Base-by-base conservation (phyloP, 345 rosid genomes). In the Aegle marmelos region DNA sequence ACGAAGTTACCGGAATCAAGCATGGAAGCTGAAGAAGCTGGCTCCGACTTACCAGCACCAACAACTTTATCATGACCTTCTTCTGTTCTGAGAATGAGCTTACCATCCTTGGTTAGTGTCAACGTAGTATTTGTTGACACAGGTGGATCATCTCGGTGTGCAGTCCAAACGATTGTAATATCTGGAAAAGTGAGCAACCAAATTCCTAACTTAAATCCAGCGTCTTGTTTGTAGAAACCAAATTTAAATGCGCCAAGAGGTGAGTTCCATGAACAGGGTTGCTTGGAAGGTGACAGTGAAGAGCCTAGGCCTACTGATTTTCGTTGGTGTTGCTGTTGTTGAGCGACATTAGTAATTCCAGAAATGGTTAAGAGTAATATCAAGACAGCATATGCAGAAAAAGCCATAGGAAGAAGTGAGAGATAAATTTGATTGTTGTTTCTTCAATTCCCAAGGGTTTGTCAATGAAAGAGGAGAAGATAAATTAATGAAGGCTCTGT, bases 1-100 rank as follows among this genome's bases (percentile, higher is more conserved):
- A 86, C 85, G 4, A 86, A 81, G 34, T 86, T 83, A 21, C 85
- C 87, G 0, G 78, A 74, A 75, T 84, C 82, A 5, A 81, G 84
- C 84, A 84, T 78, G 60, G 82, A 82, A 68, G 85, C 89, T 39
- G 70, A 86, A 21, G 63, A 77, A 2, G 79, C 75, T 0, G 72
- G 45, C 14, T 39, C 45, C 45, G 45, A 9, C 2, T 39, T 39
- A 39, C 2, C 14, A 68, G 28, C 11, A 13, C 76, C 75, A 30
- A 82, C 27, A 1, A 4, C 4, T n/a, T 22, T 79, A 64, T 22
- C 54, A 54, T 50, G n/a, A 36, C 24, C 22, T 7, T 39, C 53
- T 27, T 30, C 13, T 1, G 68, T 41, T n/a, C 13, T 31, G 1
- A 78, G 58, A 73, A 61, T 28, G 34, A 61, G 65, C 11, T 28